Evolutionary conservation across 352 stramenopile species (phyloP).

Genomic region (Globisporangium apiculatum): DNA sequence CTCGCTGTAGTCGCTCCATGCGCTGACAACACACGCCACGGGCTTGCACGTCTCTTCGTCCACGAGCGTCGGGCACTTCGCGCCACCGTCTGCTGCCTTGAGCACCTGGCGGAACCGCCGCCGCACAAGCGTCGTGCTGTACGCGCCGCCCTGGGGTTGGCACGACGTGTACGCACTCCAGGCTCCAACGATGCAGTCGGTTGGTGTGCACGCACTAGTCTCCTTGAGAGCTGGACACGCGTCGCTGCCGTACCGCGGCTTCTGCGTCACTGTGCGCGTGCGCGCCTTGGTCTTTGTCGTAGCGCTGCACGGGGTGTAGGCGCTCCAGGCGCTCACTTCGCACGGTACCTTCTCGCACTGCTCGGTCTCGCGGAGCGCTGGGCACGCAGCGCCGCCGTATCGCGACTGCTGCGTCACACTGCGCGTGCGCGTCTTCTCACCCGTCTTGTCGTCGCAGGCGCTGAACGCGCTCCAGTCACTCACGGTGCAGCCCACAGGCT

Average conservation of each 20-base stretch:
- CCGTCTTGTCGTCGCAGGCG: slow-evolving; percentile 26
- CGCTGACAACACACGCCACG: slow-evolving; percentile 34
- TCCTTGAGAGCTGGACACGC: slow-evolving; percentile 30
- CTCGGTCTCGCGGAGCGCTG: slow-evolving; percentile 22
- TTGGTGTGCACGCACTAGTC: slow-evolving; percentile 19
- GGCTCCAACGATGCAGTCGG: slow-evolving; percentile 36
- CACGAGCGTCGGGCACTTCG: slow-evolving; percentile 29
- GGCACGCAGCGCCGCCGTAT: slow-evolving; percentile 36
- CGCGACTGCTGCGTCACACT: slow-evolving; percentile 16
- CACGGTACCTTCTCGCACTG: slow-evolving; percentile 43
- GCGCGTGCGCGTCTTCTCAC: slow-evolving; percentile 31
- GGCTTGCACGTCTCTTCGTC: slow-evolving; percentile 33
- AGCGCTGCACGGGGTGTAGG: slow-evolving; percentile 29
- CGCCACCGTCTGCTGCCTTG: slow-evolving; percentile 29
- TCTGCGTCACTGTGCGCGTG: slow-evolving; percentile 25
- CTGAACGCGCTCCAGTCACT: slow-evolving; percentile 43
- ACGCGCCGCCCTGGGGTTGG: slow-evolving; percentile 7
- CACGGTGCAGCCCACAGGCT: slow-evolving; percentile 36
- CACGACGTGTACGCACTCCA: slow-evolving; percentile 54
- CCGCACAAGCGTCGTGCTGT: slow-evolving; percentile 12
- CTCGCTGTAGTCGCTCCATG: slow-evolving; percentile 27
- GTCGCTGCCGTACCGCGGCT: slow-evolving; percentile 23
- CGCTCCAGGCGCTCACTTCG: slow-evolving; percentile 29
- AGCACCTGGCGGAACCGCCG: slow-evolving; percentile 33
- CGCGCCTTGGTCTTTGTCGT: slow-evolving; percentile 29